Conservation (phyloP, 176 grass and related monocot species). For the Raddia guianensis region DNA sequence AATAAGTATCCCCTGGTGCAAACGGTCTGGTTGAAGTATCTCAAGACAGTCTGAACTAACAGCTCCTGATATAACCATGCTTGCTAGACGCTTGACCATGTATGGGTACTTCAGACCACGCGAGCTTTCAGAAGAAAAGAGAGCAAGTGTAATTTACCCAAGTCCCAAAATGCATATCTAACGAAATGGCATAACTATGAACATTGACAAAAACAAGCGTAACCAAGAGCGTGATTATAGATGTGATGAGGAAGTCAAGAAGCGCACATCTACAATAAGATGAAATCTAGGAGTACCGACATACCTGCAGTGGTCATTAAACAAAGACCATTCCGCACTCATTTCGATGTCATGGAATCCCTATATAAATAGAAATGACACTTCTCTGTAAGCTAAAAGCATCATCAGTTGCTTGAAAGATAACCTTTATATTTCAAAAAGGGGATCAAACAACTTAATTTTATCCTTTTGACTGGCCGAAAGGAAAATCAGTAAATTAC, state of each 20-base stretch:
- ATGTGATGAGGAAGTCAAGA: background rate
- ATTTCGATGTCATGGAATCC: slow-evolving; percentile 63
- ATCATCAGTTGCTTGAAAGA: background rate
- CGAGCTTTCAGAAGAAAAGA: slow-evolving; percentile 36
- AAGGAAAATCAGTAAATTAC: background rate
- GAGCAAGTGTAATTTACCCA: background rate
- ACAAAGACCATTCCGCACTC: slow-evolving; percentile 56
- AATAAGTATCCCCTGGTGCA: slow-evolving; percentile 50
- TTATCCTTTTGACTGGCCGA: background rate
- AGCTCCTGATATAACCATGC: slow-evolving; percentile 83
- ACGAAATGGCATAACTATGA: background rate
- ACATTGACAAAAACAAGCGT: background rate
- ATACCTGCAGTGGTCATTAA: slow-evolving; percentile 53
- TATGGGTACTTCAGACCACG: slow-evolving; percentile 53
- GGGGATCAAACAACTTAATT: background rate
- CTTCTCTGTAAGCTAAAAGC: slow-evolving; percentile 25
- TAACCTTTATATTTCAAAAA: background rate
- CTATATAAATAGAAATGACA: slow-evolving; percentile 35
- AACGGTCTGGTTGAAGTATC: slow-evolving; percentile 74
- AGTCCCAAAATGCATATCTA: background rate
- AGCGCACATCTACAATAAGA: slow-evolving; percentile 15
- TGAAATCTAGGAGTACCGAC: background rate
- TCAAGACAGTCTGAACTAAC: slow-evolving; percentile 62
- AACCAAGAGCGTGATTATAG: background rate
- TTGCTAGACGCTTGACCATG: slow-evolving; percentile 84